These are phyloP conservation scores for Daldinia grandis DNA, from an alignment of 495 filamentous ascomycete genomes.

Conservation along the genomic window DNA sequence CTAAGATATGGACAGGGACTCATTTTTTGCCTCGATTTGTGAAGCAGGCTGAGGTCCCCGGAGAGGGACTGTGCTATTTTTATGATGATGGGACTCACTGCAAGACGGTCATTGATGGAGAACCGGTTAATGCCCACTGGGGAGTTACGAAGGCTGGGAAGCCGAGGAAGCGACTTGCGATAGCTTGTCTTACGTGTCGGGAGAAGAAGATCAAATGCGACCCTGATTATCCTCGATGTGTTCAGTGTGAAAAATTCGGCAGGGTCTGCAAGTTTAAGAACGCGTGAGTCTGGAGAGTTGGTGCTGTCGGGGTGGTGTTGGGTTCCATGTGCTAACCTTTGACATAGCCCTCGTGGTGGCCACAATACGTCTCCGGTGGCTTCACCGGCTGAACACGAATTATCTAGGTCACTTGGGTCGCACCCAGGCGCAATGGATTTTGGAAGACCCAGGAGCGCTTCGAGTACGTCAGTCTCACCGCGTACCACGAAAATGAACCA, in stretches of 20 bases:
- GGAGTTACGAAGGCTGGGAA: constrained; percentile 93
- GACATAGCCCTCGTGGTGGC: constrained; percentile 60
- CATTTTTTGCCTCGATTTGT: constrained; percentile 69
- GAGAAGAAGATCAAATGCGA: constrained; percentile 99
- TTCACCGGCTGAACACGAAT: constrained; percentile 59
- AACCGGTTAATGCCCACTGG: constrained; percentile 90
- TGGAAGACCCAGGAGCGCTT: constrained; percentile 51
- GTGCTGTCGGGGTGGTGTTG: background rate
- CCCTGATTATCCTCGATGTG: constrained; percentile 82
- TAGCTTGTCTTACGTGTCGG: constrained; percentile 88
- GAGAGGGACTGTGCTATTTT: constrained; percentile 84
- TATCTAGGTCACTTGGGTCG: constrained; percentile 48
- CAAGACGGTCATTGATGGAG: constrained; percentile 83
- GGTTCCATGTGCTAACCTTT: constrained; percentile 30
- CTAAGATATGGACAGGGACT: constrained; percentile 69
- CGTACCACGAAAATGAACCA: constrained; percentile 49
- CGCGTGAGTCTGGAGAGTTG: constrained; percentile 68
- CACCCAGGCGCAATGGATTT: constrained; percentile 44
- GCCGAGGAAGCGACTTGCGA: constrained; percentile 85
- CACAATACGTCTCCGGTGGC: constrained; percentile 62
- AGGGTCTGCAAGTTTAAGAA: constrained; percentile 85
- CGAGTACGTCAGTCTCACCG: constrained; percentile 56
- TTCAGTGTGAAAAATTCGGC: constrained; percentile 90
- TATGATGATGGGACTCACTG: constrained; percentile 88
- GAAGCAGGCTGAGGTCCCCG: constrained; percentile 68